These are phyloP conservation scores for Thalassiosira profunda DNA, from an alignment of 108 stramenopile genomes.

Conservation along the genomic window DNA sequence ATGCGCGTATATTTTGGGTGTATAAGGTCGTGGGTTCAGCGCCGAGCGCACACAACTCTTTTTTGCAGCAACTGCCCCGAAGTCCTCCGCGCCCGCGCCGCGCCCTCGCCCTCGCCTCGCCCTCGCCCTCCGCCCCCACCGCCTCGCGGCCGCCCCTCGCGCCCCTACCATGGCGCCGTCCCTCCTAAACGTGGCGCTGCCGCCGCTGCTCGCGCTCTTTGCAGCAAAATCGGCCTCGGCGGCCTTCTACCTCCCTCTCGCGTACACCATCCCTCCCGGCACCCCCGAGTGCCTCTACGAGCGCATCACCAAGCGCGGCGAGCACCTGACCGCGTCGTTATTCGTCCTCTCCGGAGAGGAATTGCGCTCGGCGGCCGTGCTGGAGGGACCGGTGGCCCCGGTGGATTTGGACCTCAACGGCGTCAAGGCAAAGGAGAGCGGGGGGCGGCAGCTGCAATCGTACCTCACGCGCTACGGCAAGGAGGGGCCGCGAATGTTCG, in stretches of 20 bases:
- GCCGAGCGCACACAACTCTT: no score
- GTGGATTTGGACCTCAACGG: constrained; percentile 18
- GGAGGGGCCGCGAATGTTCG: constrained; percentile 18
- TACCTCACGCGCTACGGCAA: constrained; percentile 8
- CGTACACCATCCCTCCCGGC: constrained; percentile 23
- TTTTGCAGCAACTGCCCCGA: no score
- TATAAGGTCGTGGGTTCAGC: no score
- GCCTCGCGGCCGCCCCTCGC: no score
- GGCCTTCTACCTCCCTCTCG: constrained; percentile 28
- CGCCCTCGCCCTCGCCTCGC: no score
- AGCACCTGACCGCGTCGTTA: constrained; percentile 62
- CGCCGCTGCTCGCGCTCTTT: no score
- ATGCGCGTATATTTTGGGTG: no score
- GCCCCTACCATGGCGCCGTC: no score
- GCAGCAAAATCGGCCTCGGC: no score
- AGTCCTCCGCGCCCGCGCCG: no score
- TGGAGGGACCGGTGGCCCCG: constrained; percentile 79
- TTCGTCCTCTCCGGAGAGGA: constrained; percentile 68
- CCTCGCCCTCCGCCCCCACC: no score
- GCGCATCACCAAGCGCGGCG: constrained; percentile 25
- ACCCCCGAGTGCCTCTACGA: constrained; percentile 44
- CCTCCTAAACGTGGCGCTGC: no score
- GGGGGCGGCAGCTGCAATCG: constrained; percentile 11
- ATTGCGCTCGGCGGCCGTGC: constrained; percentile 49
- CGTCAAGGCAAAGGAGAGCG: constrained; percentile 22